Evolutionary conservation across 352 stramenopile species (phyloP), one percentile per base, ranked within the genome.

Genomic region (Pythium aristosporum): DNA sequence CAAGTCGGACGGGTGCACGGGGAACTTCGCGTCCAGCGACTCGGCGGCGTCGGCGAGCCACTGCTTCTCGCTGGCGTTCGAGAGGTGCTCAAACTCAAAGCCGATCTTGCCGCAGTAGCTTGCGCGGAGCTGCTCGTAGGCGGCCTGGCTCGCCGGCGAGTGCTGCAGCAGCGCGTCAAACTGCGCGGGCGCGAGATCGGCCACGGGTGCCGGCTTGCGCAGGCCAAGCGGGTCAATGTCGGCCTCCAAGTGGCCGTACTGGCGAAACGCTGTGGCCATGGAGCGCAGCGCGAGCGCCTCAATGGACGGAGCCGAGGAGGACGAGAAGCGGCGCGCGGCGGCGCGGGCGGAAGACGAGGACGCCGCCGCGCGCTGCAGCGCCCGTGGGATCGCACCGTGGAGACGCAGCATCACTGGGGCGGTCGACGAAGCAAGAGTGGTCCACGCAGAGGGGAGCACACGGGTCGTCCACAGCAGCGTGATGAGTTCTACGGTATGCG

Each of bases 91-190:
- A 63, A 92, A 92, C 72, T 96, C 85, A 58, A 87, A 88, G 32
- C 86, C 85, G 12, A 91, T 87, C 65, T 91, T 89, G 32, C 85
- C 78, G 64, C 82, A 92, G 66, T 96, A 96, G 20, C 75, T 68
- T 15, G 66, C 62, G 21, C 78, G 73, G 34, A 94, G 60, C 44
- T 84, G 68, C 13, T 88, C 75, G 68, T 89, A 92, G 34, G 85
- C 67, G 36, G 77, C 66, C 37, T 87, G 70, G 11, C 80, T 79
- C 18, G 61, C 80, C 10, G 62, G 28, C 4, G 53, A 43, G 15
- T 67, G 57, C 15, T 61, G 59, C 11, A 91, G 66, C n/a, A 94
- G 61, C 32, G 85, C 61, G 25, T 75, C 49, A 52, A 92, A 94
- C 59, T 87, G 77, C 10, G 67, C 50, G 0, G 71, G 42, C 0